Percentiles rank a stretch among this genome's conserved stretches.
These are phyloP conservation scores for Antonospora locustae DNA, from an alignment of 371 early-diverging fungal species.

Conservation along the genomic window DNA sequence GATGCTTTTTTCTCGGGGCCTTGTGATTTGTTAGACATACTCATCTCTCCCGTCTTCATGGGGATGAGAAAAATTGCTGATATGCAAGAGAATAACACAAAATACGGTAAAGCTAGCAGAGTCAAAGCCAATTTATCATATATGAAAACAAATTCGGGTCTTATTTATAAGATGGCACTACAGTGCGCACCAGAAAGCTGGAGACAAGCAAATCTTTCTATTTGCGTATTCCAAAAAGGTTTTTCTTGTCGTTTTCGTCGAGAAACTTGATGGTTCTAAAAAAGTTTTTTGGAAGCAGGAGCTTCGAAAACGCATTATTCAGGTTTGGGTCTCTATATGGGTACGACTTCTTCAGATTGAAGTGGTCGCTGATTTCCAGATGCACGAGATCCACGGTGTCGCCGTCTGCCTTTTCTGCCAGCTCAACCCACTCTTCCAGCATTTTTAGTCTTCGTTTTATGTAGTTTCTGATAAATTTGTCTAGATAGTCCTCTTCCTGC, in stretches of 20 bases:
- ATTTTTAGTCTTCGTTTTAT: slow-evolving; percentile 21
- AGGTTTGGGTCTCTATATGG: slow-evolving; percentile 38
- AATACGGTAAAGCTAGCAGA: no score
- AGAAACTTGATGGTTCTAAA: slow-evolving; percentile 29
- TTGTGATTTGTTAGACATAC: no score
- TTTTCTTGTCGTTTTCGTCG: slow-evolving; percentile 30
- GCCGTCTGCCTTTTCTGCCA: slow-evolving; percentile 17
- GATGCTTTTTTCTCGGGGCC: no score
- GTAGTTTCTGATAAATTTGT: slow-evolving; percentile 33
- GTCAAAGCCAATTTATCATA: no score
- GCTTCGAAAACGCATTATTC: slow-evolving; percentile 4
- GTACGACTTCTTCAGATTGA: slow-evolving; percentile 3
- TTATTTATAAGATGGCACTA: no score
- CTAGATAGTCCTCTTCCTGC: slow-evolving; percentile 44
- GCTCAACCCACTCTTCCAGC: slow-evolving; percentile 40
- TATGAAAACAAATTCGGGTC: no score
- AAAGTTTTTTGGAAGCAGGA: slow-evolving; percentile 41
- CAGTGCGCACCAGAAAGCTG: no score
- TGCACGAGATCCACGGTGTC: slow-evolving; percentile 29
- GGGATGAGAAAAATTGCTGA: no score
- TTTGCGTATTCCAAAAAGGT: slow-evolving; percentile 40
- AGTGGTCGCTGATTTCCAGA: slow-evolving; percentile 21
- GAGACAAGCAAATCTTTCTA: no score
- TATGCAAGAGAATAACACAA: no score
- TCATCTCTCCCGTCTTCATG: no score